Conservation (phyloP, 108 stramenopile species). For the Halocafeteria seosinensis region DNA sequence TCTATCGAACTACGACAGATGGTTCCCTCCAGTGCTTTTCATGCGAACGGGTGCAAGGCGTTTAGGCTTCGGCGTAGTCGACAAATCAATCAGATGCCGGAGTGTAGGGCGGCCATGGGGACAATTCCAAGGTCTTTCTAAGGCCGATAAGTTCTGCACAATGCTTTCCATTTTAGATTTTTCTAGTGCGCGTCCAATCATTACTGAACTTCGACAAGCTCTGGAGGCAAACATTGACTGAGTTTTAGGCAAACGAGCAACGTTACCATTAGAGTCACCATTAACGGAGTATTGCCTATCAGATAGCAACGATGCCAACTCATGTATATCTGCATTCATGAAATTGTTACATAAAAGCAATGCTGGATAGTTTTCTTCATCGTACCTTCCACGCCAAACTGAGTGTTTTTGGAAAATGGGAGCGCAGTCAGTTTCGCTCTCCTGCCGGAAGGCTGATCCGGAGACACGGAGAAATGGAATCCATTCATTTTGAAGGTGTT, state of each 20-base stretch:
- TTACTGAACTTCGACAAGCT: slow-evolving; percentile 38
- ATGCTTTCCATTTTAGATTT: slow-evolving; percentile 24
- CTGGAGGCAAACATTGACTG: slow-evolving; percentile 38
- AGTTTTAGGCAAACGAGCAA: slow-evolving; percentile 23
- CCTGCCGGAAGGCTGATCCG: slow-evolving; percentile 9
- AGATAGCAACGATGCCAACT: slow-evolving; percentile 3
- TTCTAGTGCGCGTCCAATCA: slow-evolving; percentile 33
- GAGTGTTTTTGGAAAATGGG: slow-evolving; percentile 25
- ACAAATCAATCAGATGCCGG: slow-evolving; percentile 34
- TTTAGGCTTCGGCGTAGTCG: background rate
- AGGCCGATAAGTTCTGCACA: slow-evolving; percentile 19
- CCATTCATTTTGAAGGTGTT: slow-evolving; percentile 22
- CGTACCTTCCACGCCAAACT: slow-evolving; percentile 35
- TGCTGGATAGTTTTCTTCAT: slow-evolving; percentile 38
- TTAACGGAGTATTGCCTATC: background rate
- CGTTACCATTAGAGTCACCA: background rate
- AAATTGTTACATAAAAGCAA: too few relatives aligned
- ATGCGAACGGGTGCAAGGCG: too few relatives aligned
- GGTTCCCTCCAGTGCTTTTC: too few relatives aligned
- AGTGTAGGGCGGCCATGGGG: slow-evolving; percentile 46
- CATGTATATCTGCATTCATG: slow-evolving; percentile 23
- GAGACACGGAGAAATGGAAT: slow-evolving; percentile 20
- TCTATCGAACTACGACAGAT: too few relatives aligned
- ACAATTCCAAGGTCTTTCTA: slow-evolving; percentile 50
- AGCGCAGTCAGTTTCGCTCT: slow-evolving; percentile 19